Evolutionary conservation across 495 filamentous ascomycete species (phyloP).

Genomic region (Aspergillus incahuasiensis): DNA sequence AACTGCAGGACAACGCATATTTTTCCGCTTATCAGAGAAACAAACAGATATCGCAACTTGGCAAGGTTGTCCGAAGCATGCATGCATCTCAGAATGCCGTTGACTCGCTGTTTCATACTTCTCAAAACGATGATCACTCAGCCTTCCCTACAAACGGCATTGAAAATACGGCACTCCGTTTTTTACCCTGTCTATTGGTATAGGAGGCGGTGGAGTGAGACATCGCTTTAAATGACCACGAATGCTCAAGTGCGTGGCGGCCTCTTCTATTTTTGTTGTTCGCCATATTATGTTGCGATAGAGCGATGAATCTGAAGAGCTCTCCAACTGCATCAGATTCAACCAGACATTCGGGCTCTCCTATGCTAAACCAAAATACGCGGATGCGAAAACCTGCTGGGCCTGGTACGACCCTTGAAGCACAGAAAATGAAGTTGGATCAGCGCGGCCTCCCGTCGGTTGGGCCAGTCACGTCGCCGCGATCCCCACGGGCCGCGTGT

Average conservation of each 20-base stretch:
- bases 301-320: neutral
- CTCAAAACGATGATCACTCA: constrained; percentile 13
- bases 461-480: constrained; percentile 14
- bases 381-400: neutral
- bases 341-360: neutral
- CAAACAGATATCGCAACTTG: neutral
- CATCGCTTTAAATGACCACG: constrained; percentile 2
- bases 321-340: neutral
- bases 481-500: constrained; percentile 27
- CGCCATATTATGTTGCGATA: neutral
- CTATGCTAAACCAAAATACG: neutral
- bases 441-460: constrained; percentile 16
- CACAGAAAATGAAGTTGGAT: constrained; percentile 7
- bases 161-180: neutral
- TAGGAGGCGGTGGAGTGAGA: neutral
- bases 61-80: neutral
- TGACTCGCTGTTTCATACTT: constrained; percentile 5
- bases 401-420: constrained; percentile 6
- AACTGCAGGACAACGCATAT: neutral
- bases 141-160: constrained; percentile 8
- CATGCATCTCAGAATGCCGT: constrained; percentile 1
- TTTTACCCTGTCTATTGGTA: too few relatives aligned
- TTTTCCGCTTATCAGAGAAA: neutral
- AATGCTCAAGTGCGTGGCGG: constrained; percentile 13
- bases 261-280: constrained; percentile 7